These are phyloP conservation scores for Cichorium intybus DNA, from an alignment of 140 eudicot genomes.

Conservation along the genomic window DNA sequence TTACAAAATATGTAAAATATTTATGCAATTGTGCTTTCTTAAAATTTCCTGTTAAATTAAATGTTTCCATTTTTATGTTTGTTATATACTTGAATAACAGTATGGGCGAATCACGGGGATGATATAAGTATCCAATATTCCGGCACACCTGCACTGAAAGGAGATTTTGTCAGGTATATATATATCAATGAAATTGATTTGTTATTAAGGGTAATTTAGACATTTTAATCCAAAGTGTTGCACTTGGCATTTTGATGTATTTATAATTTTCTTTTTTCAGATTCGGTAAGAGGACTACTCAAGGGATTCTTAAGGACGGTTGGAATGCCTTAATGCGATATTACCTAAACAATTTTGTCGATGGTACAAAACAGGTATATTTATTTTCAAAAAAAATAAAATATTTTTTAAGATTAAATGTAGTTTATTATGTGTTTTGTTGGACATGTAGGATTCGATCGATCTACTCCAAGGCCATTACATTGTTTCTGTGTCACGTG, in stretches of 20 bases:
- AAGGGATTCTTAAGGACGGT: slow-evolving; percentile 66
- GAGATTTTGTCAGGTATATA: slow-evolving; percentile 54
- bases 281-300: slow-evolving; percentile 59
- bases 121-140: slow-evolving; percentile 56
- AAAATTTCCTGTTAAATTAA: not conserved
- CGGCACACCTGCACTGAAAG: slow-evolving; percentile 58
- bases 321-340: slow-evolving; percentile 67
- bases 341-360: slow-evolving; percentile 71
- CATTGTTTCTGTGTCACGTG: slow-evolving; percentile 53
- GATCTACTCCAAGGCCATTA: slow-evolving; percentile 79
- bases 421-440: not conserved
- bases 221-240: not conserved
- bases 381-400: not conserved
- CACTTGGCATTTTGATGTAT: not conserved
- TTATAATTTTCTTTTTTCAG: slow-evolving; percentile 19
- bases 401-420: not conserved
- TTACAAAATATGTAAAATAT: slow-evolving; percentile 71
- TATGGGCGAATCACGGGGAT: slow-evolving; percentile 62
- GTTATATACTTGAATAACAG: slow-evolving; percentile 12
- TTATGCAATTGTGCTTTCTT: not conserved
- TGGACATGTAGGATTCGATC: slow-evolving; percentile 65
- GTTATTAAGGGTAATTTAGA: slow-evolving; percentile 21
- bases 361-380: slow-evolving; percentile 68
- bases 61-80: too few species aligned
- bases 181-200: too few species aligned